phyloP scores from a whole-genome alignment of 2,329 filamentous ascomycete species.

The Westerdykella ornata region DNA sequence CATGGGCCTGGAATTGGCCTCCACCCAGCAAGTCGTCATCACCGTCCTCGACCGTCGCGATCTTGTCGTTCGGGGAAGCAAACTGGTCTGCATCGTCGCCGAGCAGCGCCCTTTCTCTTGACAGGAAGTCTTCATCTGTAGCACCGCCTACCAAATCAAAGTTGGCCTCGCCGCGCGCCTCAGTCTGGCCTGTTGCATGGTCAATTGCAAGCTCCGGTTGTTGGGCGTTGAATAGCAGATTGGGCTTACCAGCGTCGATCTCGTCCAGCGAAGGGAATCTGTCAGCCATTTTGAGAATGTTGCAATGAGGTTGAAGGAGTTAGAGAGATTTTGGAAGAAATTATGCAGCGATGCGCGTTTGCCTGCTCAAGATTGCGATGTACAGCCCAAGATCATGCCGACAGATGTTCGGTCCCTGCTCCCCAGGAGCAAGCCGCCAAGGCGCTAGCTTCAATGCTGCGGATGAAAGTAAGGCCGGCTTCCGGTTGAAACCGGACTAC shows the following conservation, averaged over 20 bases:
- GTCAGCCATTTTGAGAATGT: slow-evolving; percentile 41
- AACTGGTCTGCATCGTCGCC: slow-evolving; percentile 94
- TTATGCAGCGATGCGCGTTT: background rate
- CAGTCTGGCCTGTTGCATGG: slow-evolving; percentile 56
- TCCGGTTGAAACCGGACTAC: background rate
- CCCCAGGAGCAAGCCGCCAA: background rate
- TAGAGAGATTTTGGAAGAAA: background rate
- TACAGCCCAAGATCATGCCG: no score
- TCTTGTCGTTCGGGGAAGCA: slow-evolving; percentile 64
- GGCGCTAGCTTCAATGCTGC: background rate
- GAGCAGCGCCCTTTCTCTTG: slow-evolving; percentile 80
- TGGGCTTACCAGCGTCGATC: slow-evolving; percentile 45
- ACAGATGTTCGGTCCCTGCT: background rate
- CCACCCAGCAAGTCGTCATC: slow-evolving; percentile 67
- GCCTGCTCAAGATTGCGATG: no score
- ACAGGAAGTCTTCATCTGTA: slow-evolving; percentile 75
- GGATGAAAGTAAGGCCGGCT: background rate
- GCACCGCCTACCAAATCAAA: slow-evolving; percentile 49
- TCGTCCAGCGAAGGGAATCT: slow-evolving; percentile 49
- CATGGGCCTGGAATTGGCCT: slow-evolving; percentile 39
- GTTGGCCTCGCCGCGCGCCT: slow-evolving; percentile 48
- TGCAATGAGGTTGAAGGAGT: slow-evolving; percentile 2
- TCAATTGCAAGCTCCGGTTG: slow-evolving; percentile 16
- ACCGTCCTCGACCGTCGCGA: slow-evolving; percentile 55
- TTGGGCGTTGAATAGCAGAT: slow-evolving; percentile 12